Base-by-base conservation (phyloP, 1,284 basidiomycete genomes). In the Porogramme epimiltina region DNA sequence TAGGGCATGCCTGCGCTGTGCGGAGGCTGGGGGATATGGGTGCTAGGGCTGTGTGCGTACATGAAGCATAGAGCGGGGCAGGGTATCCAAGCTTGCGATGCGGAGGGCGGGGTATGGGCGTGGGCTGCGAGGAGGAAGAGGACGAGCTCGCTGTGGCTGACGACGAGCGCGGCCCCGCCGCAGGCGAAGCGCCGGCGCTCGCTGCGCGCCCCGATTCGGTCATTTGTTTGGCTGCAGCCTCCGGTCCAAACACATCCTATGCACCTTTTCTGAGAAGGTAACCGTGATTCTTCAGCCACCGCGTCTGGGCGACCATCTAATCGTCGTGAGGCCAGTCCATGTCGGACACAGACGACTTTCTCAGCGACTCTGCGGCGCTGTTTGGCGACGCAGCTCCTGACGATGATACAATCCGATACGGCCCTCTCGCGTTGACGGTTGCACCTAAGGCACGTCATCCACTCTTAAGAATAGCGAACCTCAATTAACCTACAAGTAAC, bases 21-120 rank as follows among this genome's bases (percentile, higher is more conserved):
- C 18, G 91, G 91, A 11, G 91, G 91, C 63, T 90, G 88, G 22
- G 85, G 84, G 60, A 91, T 91, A 67, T 84, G 82, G 37, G 60
- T 56, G 26, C 55, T 57, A 37, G 61, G 53, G 45, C 58, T 49
- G 54, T 62, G 63, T 2, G 65, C 63, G 38, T 61, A 65, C 63
- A 63, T 65, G 36, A 43, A 49, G 45, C 42, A 55, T 46, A 42
- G 33, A 33, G 31, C 23, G 16, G n/a, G 16, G n/a, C 9, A 18
- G 28, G 39, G 25, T 54, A 33, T 42, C 22, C 34, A 39, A 45
- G 44, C 47, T 13, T 23, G 18, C 4, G 8, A 40, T 15, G 19
- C 18, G 45, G 26, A 13, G 24, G 42, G 45, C 22, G 10, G 24
- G 42, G 38, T 40, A 38, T 28, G 15, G 16, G 15, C 28, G 46